Evolutionary conservation across 2,329 filamentous ascomycete species (phyloP), one percentile per base, ranked within the genome.

Genomic region (Teratosphaeria zuluensis): DNA sequence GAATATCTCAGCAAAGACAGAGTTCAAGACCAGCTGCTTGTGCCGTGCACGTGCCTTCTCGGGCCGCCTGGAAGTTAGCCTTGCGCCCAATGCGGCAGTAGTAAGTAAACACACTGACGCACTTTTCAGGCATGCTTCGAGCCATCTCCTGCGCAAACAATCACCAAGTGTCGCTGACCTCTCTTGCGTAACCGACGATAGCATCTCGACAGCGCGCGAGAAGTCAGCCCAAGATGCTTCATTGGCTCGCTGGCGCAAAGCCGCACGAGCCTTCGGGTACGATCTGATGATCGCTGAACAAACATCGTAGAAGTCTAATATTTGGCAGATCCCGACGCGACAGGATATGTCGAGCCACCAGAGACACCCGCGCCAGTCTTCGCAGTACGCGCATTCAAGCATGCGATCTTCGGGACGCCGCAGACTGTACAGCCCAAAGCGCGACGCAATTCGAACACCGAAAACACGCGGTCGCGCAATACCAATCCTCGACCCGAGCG

Each of bases 281-380:
- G 42, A 48, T 3, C 16, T 9, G 6, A 21, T 8, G 8, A 21
- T 8, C 42, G 42, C 42, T 19, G n/a, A n/a, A 48, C 42, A 21
- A 21, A 48, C 42, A 8, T 19, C 11, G 16, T 19, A 48, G 42
- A 46, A 16, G 14, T n/a, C 16, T 48, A n/a, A 66, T 32, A 28
- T 19, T 31, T 24, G n/a, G 24, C 55, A 68, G 69, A 70, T 57
- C 62, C 66, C 8, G 68, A 68, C 59, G 69, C 75, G 52, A 74
- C 73, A n/a, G 75, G 73, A 51, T 72, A 75, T 59, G 67, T 80
- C 59, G 83, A 85, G 51, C 75, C 80, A 6, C 84, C 83, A 55
- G 82, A 85, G 63, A 87, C 85, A 1, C 84, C 85, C 8, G 84
- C 84, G 53, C 84, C 84, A 53, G 77, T 86, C 24, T 88, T 88